phyloP scores from a whole-genome alignment of 768 basidiomycete genomes.

The Neoboletus brunneissimus region DNA sequence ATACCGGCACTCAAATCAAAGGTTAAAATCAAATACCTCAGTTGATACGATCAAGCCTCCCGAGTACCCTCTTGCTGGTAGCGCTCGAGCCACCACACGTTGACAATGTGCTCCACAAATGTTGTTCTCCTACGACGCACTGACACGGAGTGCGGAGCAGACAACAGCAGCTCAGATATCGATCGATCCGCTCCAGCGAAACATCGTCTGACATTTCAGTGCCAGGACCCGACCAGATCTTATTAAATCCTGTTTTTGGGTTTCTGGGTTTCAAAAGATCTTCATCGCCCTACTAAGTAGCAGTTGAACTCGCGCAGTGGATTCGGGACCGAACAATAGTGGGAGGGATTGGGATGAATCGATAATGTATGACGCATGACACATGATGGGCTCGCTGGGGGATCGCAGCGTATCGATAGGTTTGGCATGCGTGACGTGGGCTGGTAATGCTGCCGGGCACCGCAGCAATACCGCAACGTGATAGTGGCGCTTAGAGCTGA shows the following conservation, averaged over 20 bases:
- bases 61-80: not conserved
- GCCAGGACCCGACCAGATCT: not conserved
- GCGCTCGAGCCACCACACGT: not conserved
- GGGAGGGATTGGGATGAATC: not conserved
- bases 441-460: not conserved
- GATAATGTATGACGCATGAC: not conserved
- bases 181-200: slow-evolving; percentile 9
- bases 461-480: not conserved
- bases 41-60: not conserved
- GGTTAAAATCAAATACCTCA: not conserved
- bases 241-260: slow-evolving; percentile 4
- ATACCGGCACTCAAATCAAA: not conserved
- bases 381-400: not conserved
- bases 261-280: slow-evolving; percentile 5
- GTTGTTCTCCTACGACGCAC: not conserved
- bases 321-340: slow-evolving; percentile 8
- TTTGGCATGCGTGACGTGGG: not conserved
- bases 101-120: not conserved
- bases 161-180: slow-evolving; percentile 7
- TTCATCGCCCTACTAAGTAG: not conserved
- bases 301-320: not conserved
- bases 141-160: not conserved
- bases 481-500: not conserved
- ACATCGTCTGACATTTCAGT: not conserved
- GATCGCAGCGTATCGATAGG: not conserved